Evolutionary conservation across 768 basidiomycete species (phyloP), one percentile per base, ranked within the genome.

Genomic region (Albatrellus ellisii): DNA sequence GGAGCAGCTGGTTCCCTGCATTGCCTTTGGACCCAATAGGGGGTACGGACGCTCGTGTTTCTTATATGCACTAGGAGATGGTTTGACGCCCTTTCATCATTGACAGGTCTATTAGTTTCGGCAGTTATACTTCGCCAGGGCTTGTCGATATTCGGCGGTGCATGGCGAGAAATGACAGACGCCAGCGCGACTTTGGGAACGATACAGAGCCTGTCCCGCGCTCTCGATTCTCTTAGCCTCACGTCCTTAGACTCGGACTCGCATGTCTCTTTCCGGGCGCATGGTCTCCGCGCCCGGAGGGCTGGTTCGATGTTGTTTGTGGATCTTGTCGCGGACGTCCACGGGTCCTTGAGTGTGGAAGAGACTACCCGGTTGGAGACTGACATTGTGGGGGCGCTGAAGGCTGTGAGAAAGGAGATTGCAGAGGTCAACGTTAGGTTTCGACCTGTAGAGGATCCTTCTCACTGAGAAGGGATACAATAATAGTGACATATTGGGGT

Each of bases 11-110:
- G 50, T 84, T 85, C 59, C 90, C 91, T 12, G 67, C 73, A n/a
- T 56, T 87, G 41, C 85, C 95, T 44, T 66, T 98, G 27, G 95
- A 99, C 57, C 92, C 95, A 7, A 70, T 99, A 26, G 95, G 95
- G 48, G 94, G 94, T 77, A 53, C 59, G 71, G 50, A 25, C 38
- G 43, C 42, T 22, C 41, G 49, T 29, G 35, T 12, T 37, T 31
- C 31, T 14, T 10, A 46, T 2, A 20, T 18, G 43, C 9, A 18
- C 10, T 18, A 18, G 3, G 34, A 18, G n/a, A 21, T 22, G 18
- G 20, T 11, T 22, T 25, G 17, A 3, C n/a, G 2, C 9, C 12
- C n/a, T 10, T 24, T 25, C 36, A 43, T 25, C 42, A 33, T 24
- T 14, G 18, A 2, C 47, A 88, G 87, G 89, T 20, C 60, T 95